Percentiles rank a stretch among this genome's conserved stretches.
Conservation (phyloP, 2,329 filamentous ascomycete species). For the Phialophora chinensis region DNA sequence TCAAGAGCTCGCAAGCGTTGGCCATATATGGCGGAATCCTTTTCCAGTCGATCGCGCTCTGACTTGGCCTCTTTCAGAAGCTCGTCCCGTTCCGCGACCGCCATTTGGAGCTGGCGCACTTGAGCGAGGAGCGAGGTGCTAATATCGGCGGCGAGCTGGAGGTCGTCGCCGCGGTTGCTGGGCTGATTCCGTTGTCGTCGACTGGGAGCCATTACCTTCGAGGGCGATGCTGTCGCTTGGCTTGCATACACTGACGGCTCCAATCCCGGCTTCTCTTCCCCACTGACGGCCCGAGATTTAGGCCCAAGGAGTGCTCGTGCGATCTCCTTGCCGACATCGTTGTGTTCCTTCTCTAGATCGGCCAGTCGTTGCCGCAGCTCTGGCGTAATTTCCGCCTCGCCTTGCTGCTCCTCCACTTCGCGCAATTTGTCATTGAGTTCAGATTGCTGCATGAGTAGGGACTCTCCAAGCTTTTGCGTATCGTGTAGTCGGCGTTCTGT, state of each 20-base stretch:
- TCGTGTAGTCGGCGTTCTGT: constrained; percentile 91
- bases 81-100: constrained; percentile 87
- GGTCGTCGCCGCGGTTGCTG: constrained; percentile 86
- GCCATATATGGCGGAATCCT: constrained; percentile 77
- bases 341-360: constrained; percentile 92
- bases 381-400: constrained; percentile 77
- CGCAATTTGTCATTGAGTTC: constrained; percentile 80
- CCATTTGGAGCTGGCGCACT: constrained; percentile 83
- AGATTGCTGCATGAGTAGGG: constrained; percentile 83
- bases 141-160: constrained; percentile 98
- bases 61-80: constrained; percentile 74
- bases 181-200: constrained; percentile 90
- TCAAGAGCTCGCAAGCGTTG: constrained; percentile 83
- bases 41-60: constrained; percentile 79
- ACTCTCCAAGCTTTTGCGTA: constrained; percentile 84
- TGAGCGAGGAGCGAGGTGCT: constrained; percentile 94
- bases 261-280: constrained; percentile 68
- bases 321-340: constrained; percentile 88
- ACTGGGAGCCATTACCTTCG: constrained; percentile 85
- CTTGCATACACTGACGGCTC: constrained; percentile 80
- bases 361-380: constrained; percentile 82
- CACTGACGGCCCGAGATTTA: constrained; percentile 75
- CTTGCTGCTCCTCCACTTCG: constrained; percentile 79
- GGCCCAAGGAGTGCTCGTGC: constrained; percentile 87
- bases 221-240: constrained; percentile 82